These are phyloP conservation scores for Geosmithia morbida DNA, from an alignment of 2,329 filamentous ascomycete species.

Conservation along the genomic window DNA sequence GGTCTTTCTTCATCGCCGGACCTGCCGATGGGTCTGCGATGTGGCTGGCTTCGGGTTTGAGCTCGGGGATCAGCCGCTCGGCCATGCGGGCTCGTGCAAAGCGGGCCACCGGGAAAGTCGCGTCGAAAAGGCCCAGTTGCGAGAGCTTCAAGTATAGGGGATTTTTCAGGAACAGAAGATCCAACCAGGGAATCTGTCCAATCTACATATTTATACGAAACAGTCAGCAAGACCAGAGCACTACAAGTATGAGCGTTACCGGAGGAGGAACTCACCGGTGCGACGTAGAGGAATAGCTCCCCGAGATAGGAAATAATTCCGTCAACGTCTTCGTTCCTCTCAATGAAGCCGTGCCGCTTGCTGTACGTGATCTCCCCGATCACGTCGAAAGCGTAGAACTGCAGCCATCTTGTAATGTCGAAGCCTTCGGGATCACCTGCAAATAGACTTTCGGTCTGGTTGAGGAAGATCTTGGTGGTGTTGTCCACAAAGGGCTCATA, in stretches of 20 bases:
- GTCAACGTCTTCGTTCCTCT: conserved; percentile 27
- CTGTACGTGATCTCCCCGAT: conserved; percentile 33
- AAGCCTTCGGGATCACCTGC: no score
- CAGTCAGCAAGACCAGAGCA: no score
- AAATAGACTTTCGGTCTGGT: conserved; percentile 10
- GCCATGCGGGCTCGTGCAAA: conserved; percentile 56
- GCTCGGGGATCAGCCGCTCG: conserved; percentile 40
- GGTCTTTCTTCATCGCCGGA: no score
- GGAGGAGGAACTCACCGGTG: conserved; percentile 3
- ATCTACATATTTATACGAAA: no score
- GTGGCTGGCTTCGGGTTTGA: conserved; percentile 11
- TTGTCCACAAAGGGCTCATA: conserved; percentile 35
- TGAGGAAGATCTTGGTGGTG: conserved; percentile 26
- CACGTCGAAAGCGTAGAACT: conserved; percentile 20
- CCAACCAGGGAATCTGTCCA: no score
- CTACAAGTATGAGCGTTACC: no score
- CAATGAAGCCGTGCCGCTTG: conserved; percentile 26
- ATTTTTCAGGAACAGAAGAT: no score
- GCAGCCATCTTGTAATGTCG: no score
- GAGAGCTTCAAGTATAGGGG: no score
- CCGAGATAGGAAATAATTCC: conserved; percentile 19
- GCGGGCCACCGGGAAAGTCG: conserved; percentile 49
- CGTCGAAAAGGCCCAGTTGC: no score
- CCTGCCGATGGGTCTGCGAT: conserved; percentile 21
- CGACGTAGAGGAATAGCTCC: conserved; percentile 8